phyloP scores from a whole-genome alignment of 768 basidiomycete species.

The Tulasnella calospora region DNA sequence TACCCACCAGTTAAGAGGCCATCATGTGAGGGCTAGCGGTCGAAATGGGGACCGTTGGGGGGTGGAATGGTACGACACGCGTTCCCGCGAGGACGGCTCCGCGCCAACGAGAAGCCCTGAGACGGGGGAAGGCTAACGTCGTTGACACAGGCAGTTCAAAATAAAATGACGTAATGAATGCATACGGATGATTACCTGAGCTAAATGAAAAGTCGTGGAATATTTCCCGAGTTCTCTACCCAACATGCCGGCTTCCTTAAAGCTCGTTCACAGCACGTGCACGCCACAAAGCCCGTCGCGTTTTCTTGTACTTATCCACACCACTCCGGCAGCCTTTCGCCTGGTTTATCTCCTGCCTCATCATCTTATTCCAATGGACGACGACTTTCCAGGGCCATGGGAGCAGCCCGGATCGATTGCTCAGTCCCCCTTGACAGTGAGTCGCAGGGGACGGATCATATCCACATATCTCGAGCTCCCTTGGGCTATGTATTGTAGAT shows the following conservation, averaged over 20 bases:
- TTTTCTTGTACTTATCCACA: too few relatives aligned
- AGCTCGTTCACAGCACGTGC: not conserved
- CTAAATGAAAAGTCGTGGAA: not conserved
- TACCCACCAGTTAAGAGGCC: too few relatives aligned
- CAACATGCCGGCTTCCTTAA: not conserved
- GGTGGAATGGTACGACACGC: too few relatives aligned
- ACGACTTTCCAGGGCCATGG: not conserved
- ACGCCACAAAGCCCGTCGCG: not conserved
- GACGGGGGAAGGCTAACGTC: not conserved
- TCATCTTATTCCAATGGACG: not conserved
- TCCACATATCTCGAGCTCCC: too few relatives aligned
- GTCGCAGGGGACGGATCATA: not conserved
- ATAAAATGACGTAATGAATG: not conserved
- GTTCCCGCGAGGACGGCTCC: too few relatives aligned
- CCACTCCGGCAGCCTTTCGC: too few relatives aligned
- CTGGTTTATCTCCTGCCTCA: not conserved
- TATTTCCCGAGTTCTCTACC: too few relatives aligned
- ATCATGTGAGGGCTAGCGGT: too few relatives aligned
- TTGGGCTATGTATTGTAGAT: not conserved
- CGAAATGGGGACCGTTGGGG: too few relatives aligned
- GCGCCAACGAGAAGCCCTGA: too few relatives aligned
- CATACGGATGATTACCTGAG: not conserved
- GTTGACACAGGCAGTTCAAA: too few relatives aligned
- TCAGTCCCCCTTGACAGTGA: not conserved
- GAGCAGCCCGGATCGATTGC: not conserved